These are phyloP conservation scores for Botrytis fragariae DNA, from an alignment of 2,329 filamentous ascomycete species.

Conservation along the genomic window DNA sequence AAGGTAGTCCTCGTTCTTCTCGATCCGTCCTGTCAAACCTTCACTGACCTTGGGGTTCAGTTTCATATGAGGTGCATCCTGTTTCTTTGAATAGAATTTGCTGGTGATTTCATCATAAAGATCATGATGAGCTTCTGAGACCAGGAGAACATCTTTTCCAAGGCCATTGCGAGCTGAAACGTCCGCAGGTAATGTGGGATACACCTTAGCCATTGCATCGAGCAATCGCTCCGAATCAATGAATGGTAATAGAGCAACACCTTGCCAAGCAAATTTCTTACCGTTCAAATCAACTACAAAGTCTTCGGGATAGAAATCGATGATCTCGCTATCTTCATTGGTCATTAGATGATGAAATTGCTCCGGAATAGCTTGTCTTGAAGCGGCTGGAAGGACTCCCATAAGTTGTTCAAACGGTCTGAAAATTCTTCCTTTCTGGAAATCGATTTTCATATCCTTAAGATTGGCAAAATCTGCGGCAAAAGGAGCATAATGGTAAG, in stretches of 20 bases:
- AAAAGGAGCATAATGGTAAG: constrained; percentile 97
- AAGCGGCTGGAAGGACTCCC: constrained; percentile 93
- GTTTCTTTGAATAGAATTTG: constrained; percentile 90
- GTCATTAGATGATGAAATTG: constrained; percentile 91
- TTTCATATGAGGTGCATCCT: constrained; percentile 62
- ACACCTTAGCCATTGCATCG: constrained; percentile 76
- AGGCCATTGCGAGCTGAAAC: constrained; percentile 75
- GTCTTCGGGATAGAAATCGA: constrained; percentile 95
- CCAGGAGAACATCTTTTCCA: constrained; percentile 77
- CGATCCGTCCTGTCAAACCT: constrained; percentile 75
- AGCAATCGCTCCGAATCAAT: constrained; percentile 90
- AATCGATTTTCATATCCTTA: constrained; percentile 72
- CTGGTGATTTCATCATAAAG: constrained; percentile 81
- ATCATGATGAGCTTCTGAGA: constrained; percentile 75
- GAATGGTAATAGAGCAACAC: constrained; percentile 88
- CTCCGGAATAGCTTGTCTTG: constrained; percentile 83
- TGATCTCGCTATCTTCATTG: constrained; percentile 81
- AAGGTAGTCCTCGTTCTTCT: constrained; percentile 79
- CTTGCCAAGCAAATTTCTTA: constrained; percentile 98
- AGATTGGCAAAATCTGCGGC: constrained; percentile 90
- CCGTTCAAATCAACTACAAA: constrained; percentile 94
- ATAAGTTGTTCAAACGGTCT: constrained; percentile 95
- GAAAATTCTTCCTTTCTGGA: constrained; percentile 82
- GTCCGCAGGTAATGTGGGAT: constrained; percentile 72
- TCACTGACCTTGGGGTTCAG: constrained; percentile 73